Base-by-base conservation (phyloP, 129 eudicot species). In the Centella asiatica region DNA sequence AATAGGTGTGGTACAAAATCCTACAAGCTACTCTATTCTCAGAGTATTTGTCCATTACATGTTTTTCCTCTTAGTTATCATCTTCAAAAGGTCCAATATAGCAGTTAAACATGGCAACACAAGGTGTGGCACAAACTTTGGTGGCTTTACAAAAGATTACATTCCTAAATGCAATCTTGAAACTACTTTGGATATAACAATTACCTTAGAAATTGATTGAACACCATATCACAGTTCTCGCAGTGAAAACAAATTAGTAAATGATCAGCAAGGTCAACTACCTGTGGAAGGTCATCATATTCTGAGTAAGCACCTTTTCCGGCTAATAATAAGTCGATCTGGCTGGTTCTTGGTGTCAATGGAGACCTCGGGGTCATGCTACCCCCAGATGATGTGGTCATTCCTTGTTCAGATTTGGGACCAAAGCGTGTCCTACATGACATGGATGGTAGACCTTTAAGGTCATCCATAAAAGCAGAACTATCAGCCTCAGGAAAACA, bases 361-460 rank as follows among this genome's bases (percentile, higher is more conserved):
- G 96, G 98, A 20, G 96, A 92, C 73, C 95, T 77, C 59, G 98
- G 98, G 69, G 98, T 92, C 90, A 92, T 87, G 70, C 95, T 92
- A 52, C 94, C 98, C 19, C 90, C 98, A 62, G 95, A 92, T 65
- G 98, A 92, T 1, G 94, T 81, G 22, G 96, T 82, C 95, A 92
- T 84, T 57, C 98, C 98, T 69, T 87, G 96, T 61, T 92, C 96
- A 71, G 94, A 81, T 69, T 84, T 92, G 59, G 98, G 90, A 54
- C 98, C 98, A 76, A 92, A 92, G 31, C 98, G 90, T 15, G 95
- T 92, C 74, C 74, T 87, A 70, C 98, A 84, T 36, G 95, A 87
- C 95, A 86, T 90, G 37, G 89, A 76, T 58, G 95, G 84, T 29
- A 83, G 66, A 49, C 77, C 81, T 79, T 87, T 92, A 36, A 84